These are phyloP conservation scores for Polytrichum formosum DNA, from an alignment of 225 moss, liverwort and hornwort species.

Conservation along the genomic window DNA sequence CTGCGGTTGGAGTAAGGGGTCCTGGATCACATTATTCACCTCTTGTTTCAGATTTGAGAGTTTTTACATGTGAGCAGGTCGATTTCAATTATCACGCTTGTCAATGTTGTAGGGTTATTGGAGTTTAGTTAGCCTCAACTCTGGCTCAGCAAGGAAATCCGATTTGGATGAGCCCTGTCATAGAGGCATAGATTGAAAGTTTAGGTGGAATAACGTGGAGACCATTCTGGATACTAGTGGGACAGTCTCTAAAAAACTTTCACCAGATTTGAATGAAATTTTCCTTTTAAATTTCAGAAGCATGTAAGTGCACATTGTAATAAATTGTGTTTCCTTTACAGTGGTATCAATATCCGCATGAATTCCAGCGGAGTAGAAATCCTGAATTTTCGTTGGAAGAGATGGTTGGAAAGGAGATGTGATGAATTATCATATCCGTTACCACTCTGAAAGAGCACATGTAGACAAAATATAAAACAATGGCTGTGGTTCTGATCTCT, in stretches of 20 bases:
- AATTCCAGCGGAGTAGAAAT: background rate
- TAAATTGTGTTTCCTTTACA: background rate
- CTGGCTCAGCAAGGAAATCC: background rate
- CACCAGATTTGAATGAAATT: background rate
- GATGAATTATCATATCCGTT: conserved; percentile 38
- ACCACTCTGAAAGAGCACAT: conserved; percentile 28
- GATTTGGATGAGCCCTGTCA: conserved; percentile 12
- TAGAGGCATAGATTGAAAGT: conserved; percentile 7
- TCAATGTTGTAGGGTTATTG: too few species aligned
- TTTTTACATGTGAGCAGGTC: too few species aligned
- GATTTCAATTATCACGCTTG: too few species aligned
- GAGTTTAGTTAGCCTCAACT: background rate
- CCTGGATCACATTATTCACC: too few species aligned
- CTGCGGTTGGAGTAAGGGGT: too few species aligned
- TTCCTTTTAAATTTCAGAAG: background rate
- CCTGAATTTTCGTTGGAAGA: background rate
- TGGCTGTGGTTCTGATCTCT: conserved; percentile 38
- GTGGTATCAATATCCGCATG: background rate
- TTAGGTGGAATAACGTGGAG: conserved; percentile 3
- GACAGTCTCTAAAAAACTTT: background rate
- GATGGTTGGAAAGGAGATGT: background rate
- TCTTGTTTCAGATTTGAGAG: too few species aligned
- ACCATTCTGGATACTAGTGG: background rate
- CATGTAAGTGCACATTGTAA: too few species aligned
- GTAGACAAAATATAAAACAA: conserved; percentile 14